Evolutionary conservation across 2,329 filamentous ascomycete genomes (phyloP), one percentile per base, ranked within the genome.

Genomic region (Pseudogymnoascus sp.): DNA sequence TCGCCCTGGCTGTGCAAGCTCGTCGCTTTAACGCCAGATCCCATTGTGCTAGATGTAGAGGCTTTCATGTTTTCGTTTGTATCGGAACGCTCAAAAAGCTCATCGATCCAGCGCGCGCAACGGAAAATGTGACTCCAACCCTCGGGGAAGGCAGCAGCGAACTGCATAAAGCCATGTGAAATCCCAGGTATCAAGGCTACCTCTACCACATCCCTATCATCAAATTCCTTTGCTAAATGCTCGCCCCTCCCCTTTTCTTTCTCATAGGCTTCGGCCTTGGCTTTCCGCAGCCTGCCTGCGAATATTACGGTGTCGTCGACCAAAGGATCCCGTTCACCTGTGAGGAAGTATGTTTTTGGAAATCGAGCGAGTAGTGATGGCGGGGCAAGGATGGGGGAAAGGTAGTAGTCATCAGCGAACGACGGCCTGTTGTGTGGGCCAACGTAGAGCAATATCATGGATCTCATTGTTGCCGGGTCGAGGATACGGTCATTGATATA

Each of bases 291-390:
- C 0, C 93, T 81, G 0, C 93, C 95, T 0, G 95, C 93, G 71
- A 99, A 97, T 66, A 99, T 93, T 59, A 97, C 91, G 0, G 95
- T 99, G 74, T 99, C 95, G 72, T 99, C 95, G 0, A 97, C 95
- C 0, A 99, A 78, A 0, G 95, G 95, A 72, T 99, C 95, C 31
- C 93, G 88, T 77, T 99, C 95, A 60, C 95, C 95, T 0, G 95
- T 97, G 61, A 97, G 79, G 70, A 99, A 92, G 74, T 93, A 96
- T 0, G 90, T 95, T 73, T 96, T 96, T 1, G 95, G 95, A 68
- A 99, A 97, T n/a, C 84, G 83, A 13, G 88, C 85, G 0, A 99
- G 83, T 0, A 97, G 80, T 0, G 84, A 80, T 68, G 97, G 93
- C 0, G 95, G 95, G 0, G 95, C 93, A 0, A 97, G 83, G 0